phyloP scores from a whole-genome alignment of 2,329 filamentous ascomycete genomes.

The Metarhizium anisopliae region DNA sequence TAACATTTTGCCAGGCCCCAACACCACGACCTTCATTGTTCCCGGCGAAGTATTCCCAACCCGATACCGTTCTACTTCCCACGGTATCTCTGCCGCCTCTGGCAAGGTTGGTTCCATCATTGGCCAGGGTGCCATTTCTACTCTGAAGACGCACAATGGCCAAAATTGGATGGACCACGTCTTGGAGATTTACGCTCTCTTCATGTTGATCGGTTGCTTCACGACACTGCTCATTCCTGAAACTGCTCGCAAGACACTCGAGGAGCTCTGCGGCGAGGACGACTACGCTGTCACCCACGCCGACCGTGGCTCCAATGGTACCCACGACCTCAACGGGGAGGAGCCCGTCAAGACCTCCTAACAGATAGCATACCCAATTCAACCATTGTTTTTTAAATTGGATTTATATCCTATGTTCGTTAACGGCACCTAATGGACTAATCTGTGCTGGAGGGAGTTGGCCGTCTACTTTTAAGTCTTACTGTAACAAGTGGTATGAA shows the following conservation, averaged over 20 bases:
- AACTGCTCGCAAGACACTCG: conserved; percentile 66
- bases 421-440: background rate
- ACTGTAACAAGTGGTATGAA: background rate
- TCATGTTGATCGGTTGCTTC: conserved; percentile 66
- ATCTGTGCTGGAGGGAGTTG: background rate
- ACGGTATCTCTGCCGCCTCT: conserved; percentile 46
- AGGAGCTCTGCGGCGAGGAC: conserved; percentile 42
- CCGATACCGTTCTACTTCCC: conserved; percentile 46
- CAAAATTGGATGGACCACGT: conserved; percentile 69
- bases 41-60: conserved; percentile 49
- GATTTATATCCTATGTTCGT: background rate
- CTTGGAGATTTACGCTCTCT: conserved; percentile 64
- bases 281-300: conserved; percentile 17
- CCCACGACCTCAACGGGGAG: conserved; percentile 1
- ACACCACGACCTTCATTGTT: conserved; percentile 48
- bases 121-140: conserved; percentile 48
- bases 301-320: background rate
- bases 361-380: background rate
- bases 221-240: conserved; percentile 64
- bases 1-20: conserved; percentile 28
- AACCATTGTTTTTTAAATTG: background rate
- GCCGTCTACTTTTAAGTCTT: background rate
- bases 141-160: conserved; percentile 29
- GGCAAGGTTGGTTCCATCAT: conserved; percentile 50
- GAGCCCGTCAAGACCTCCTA: conserved; percentile 4